A percentile compares a stretch with the other conserved stretches of the same genome.
These are phyloP conservation scores for Westerdykella ornata DNA, from an alignment of 2,329 filamentous ascomycete genomes.

Conservation along the genomic window DNA sequence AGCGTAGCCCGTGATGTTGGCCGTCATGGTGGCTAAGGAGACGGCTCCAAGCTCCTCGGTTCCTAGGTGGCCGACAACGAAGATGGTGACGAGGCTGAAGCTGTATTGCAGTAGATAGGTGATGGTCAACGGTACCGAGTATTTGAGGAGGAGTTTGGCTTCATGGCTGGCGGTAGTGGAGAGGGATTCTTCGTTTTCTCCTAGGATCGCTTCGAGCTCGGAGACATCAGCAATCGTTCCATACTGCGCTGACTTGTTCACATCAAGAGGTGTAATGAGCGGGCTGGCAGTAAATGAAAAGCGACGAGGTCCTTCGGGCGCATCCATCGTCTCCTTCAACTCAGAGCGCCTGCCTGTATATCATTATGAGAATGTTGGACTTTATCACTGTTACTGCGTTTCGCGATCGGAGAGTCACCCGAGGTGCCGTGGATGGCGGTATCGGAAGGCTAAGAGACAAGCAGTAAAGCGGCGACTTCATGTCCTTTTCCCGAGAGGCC, in stretches of 20 bases:
- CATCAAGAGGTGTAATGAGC: constrained; percentile 19
- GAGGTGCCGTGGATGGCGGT: constrained; percentile 10
- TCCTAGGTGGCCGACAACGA: constrained; percentile 49
- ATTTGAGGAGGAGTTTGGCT: constrained; percentile 34
- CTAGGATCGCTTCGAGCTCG: constrained; percentile 24
- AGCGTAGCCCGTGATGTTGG: constrained; percentile 50
- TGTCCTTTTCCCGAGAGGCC: no score
- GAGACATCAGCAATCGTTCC: constrained; percentile 21
- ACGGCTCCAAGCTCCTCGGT: constrained; percentile 50
- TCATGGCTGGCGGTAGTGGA: constrained; percentile 23
- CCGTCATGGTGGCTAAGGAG: constrained; percentile 48
- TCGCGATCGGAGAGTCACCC: constrained; percentile 8
- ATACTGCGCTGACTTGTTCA: constrained; percentile 20
- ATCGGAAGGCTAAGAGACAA: constrained; percentile 10
- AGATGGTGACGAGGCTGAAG: constrained; percentile 47
- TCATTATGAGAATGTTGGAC: constrained; percentile 6
- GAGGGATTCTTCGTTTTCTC: constrained; percentile 16
- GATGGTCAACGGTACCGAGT: constrained; percentile 46
- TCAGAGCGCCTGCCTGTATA: background rate
- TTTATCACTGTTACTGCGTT: constrained; percentile 6
- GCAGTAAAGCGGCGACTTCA: constrained; percentile 1
- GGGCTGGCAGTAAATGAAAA: constrained; percentile 24
- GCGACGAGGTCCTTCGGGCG: constrained; percentile 22
- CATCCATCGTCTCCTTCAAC: constrained; percentile 19
- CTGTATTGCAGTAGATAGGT: constrained; percentile 52